Evolutionary conservation across 371 early-diverging fungal genomes (phyloP), one percentile per base, ranked within the genome.

Genomic region (Actinomortierella ambigua): DNA sequence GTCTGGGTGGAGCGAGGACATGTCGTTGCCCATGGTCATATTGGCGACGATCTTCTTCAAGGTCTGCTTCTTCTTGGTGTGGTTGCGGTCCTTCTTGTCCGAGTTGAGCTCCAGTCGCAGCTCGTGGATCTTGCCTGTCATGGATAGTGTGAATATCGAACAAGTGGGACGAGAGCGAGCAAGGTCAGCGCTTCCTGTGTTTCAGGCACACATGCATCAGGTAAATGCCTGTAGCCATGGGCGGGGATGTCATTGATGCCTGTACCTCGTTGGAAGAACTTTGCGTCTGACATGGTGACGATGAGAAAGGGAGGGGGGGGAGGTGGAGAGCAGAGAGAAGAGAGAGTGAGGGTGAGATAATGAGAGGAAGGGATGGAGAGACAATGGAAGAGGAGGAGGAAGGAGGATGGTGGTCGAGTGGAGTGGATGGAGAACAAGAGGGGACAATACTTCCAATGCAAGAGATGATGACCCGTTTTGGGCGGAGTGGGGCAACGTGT

Each of bases 1-100:
- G 75, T 99, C 98, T 40, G 98, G 98, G 58, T 92, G 95, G 47
- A 98, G 83, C 14, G 93, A 85, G 5, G 94, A 93, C 93, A 98
- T 95, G 79, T 98, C 98, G 75, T 95, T 96, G 34, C 99, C 99
- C 93, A 98, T 94, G 11, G 99, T 97, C 97, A 98, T 97, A 70
- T 97, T 96, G 63, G 96, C 97, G 15, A 97, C 94, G 63, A 98
- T 93, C 81, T 94, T 95, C 81, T 96, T 97, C 82, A 98, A 85
- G 43, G 92, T 95, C 22, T 88, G 85, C 81, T 92, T 92, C 69
- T 96, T 95, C 60, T 90, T 93, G 39, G 86, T 84, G 73, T 92
- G 82, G 75, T 95, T 96, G 56, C 85, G 81, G 76, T 97, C 97
- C 71, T 91, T 88, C 68, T 94, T 95, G 60, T 97, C 97, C 50